Conservation (phyloP, 1,284 basidiomycete genomes). For the Irpex sp. region DNA sequence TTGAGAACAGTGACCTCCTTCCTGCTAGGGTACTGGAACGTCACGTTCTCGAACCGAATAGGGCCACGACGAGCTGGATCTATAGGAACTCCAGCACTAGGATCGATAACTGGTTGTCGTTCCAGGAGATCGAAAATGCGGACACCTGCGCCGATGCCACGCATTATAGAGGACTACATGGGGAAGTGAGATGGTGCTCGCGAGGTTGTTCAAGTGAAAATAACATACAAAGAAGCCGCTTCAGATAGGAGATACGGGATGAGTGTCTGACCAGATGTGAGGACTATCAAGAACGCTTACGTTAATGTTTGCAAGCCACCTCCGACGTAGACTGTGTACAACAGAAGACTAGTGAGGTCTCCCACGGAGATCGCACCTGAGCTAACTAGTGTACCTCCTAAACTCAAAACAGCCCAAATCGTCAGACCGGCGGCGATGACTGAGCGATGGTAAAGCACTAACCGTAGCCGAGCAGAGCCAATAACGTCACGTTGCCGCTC, state of each 20-base stretch:
- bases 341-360: slow-evolving; percentile 84
- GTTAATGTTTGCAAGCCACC: slow-evolving; percentile 77
- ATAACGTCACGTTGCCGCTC: slow-evolving; percentile 91
- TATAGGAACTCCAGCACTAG: slow-evolving; percentile 57
- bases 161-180: slow-evolving; percentile 77
- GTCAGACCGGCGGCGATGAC: background rate
- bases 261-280: background rate
- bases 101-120: slow-evolving; percentile 68
- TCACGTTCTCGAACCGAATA: slow-evolving; percentile 76
- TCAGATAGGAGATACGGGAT: background rate
- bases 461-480: slow-evolving; percentile 92
- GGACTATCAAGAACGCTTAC: slow-evolving; percentile 41
- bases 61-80: slow-evolving; percentile 54
- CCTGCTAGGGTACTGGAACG: slow-evolving; percentile 86
- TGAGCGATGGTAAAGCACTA: slow-evolving; percentile 13
- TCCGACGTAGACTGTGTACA: slow-evolving; percentile 92
- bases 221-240: slow-evolving; percentile 39
- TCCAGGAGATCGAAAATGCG: slow-evolving; percentile 94
- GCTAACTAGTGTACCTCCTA: slow-evolving; percentile 89
- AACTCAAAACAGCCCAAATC: background rate
- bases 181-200: background rate
- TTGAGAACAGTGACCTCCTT: slow-evolving; percentile 76
- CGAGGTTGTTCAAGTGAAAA: background rate
- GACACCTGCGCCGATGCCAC: slow-evolving; percentile 88
- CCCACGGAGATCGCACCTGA: slow-evolving; percentile 87